Evolutionary conservation across 1,284 basidiomycete species (phyloP).

Genomic region (Boletus semigastroideus): DNA sequence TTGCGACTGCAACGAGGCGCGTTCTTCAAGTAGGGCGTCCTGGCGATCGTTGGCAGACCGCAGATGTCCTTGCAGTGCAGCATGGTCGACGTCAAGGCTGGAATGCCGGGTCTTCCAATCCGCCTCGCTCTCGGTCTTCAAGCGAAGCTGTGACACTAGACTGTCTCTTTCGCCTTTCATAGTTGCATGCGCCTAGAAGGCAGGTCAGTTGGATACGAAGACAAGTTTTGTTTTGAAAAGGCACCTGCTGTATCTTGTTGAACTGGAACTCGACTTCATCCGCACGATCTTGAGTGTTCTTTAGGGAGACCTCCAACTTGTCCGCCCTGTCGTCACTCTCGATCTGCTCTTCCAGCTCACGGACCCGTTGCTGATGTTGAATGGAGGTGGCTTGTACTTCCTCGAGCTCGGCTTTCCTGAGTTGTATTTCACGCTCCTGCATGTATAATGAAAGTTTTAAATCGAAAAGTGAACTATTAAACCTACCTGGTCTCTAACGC

Average conservation of each 20-base stretch:
- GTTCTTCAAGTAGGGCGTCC: constrained; percentile 48
- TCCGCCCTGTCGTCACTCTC: constrained; percentile 79
- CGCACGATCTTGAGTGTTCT: constrained; percentile 74
- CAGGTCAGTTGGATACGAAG: constrained; percentile 5
- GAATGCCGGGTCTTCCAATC: constrained; percentile 48
- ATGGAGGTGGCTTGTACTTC: constrained; percentile 56
- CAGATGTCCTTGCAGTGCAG: constrained; percentile 43
- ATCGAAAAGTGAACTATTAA: background rate
- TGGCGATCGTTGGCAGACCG: constrained; percentile 44
- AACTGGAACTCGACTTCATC: constrained; percentile 80
- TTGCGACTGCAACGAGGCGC: constrained; percentile 46
- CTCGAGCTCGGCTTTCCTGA: constrained; percentile 50
- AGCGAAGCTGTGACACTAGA: constrained; percentile 46
- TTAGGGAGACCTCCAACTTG: constrained; percentile 64
- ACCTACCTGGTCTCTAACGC: constrained; percentile 60
- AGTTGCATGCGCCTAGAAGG: constrained; percentile 49
- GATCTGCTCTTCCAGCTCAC: constrained; percentile 76
- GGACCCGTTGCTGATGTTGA: constrained; percentile 53
- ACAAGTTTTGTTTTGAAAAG: background rate
- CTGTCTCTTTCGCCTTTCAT: constrained; percentile 62
- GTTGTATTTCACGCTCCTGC: constrained; percentile 72
- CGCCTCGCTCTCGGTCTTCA: constrained; percentile 40
- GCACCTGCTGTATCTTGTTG: constrained; percentile 72
- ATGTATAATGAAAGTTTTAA: constrained; percentile 1
- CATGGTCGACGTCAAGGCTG: constrained; percentile 44